Conservation (phyloP, 1,284 basidiomycete genomes). For the Fomitopsis pinicola region DNA sequence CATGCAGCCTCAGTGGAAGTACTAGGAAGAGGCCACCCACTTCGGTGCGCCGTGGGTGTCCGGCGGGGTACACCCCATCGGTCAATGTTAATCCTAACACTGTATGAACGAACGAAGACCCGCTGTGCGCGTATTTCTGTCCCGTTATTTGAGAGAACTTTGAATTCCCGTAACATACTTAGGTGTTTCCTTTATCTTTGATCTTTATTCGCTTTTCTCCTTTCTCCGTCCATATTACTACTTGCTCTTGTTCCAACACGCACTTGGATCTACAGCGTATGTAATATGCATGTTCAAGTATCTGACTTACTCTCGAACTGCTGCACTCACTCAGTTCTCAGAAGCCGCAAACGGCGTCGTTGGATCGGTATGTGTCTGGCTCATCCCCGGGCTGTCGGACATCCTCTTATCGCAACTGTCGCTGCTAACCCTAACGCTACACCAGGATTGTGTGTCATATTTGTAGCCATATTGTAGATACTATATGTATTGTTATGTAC, state of each 20-base stretch:
- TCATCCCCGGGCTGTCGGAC: not conserved
- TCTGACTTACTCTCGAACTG: not conserved
- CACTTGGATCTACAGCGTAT: not conserved
- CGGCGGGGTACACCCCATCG: not conserved
- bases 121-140: not conserved
- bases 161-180: conserved; percentile 1
- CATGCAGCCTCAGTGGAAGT: conserved; percentile 2
- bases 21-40: not conserved
- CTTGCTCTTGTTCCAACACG: conserved; percentile 11
- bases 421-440: not conserved
- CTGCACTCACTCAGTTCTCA: not conserved
- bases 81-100: not conserved
- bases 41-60: not conserved
- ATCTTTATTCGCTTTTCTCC: conserved; percentile 16
- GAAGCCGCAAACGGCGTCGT: not conserved
- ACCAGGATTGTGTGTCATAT: not conserved
- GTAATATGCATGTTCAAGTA: not conserved
- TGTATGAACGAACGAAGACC: not conserved
- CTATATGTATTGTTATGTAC: not conserved
- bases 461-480: conserved; percentile 1
- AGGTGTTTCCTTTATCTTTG: conserved; percentile 5
- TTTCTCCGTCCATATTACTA: conserved; percentile 20
- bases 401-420: not conserved
- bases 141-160: conserved; percentile 8
- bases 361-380: not conserved